Conservation (phyloP, 2,329 filamentous ascomycete species). For the Tolypocladium cylindrosporum region DNA sequence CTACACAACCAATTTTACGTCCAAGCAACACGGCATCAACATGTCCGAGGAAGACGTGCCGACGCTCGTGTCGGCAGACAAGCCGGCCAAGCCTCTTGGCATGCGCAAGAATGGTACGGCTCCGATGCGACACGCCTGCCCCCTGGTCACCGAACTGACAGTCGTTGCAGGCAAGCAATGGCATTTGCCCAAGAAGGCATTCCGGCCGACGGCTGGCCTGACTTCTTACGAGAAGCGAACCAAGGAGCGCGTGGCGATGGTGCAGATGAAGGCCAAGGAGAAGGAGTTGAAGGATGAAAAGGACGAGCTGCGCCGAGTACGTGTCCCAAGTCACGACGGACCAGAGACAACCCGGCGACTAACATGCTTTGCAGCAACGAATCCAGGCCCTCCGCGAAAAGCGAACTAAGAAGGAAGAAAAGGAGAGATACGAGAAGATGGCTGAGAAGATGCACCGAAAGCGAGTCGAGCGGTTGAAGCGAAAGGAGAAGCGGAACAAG, state of each 20-base stretch:
- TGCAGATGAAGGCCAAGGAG: conserved; percentile 83
- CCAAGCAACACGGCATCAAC: conserved; percentile 17
- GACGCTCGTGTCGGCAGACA: conserved; percentile 12
- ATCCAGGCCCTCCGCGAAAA: conserved; percentile 77
- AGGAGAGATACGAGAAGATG: conserved; percentile 85
- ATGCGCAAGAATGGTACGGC: conserved; percentile 75
- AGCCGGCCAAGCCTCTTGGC: conserved; percentile 38
- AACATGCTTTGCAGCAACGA: conserved; percentile 44
- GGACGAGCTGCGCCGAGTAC: conserved; percentile 74
- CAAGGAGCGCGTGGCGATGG: conserved; percentile 57
- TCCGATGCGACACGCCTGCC: background rate
- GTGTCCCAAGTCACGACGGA: conserved; percentile 10
- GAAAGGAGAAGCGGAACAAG: conserved; percentile 95
- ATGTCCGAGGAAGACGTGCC: conserved; percentile 8
- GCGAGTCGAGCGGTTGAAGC: conserved; percentile 83
- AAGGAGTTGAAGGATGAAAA: conserved; percentile 95
- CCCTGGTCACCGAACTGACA: conserved; percentile 4
- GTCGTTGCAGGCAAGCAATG: conserved; percentile 77
- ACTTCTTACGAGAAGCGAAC: conserved; percentile 70
- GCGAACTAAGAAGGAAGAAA: conserved; percentile 82
- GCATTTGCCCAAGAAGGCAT: conserved; percentile 74
- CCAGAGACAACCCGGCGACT: conserved; percentile 1
- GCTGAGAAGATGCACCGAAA: conserved; percentile 98
- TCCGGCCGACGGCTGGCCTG: conserved; percentile 70
- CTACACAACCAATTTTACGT: conserved; percentile 30